These are phyloP conservation scores for Agaricus subrufescens DNA, from an alignment of 768 basidiomycete species.

Conservation along the genomic window DNA sequence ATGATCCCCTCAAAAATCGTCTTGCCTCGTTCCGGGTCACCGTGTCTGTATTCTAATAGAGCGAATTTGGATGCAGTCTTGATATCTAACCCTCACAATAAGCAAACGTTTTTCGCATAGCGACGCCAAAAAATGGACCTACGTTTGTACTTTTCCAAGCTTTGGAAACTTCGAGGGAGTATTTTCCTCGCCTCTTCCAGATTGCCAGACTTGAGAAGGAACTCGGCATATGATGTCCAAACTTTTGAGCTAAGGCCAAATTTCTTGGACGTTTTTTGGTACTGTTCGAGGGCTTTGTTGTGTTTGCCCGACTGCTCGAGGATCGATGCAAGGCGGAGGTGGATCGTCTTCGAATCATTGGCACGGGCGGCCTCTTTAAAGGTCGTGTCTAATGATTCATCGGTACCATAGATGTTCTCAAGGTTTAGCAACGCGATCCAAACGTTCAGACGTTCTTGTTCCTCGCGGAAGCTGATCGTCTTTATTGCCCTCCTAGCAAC, in stretches of 20 bases:
- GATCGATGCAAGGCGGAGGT: conserved; percentile 81
- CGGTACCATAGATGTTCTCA: conserved; percentile 89
- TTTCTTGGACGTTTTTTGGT: conserved; percentile 86
- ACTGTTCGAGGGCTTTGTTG: conserved; percentile 93
- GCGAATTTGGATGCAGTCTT: conserved; percentile 96
- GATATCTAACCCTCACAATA: conserved; percentile 52
- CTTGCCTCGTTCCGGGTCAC: conserved; percentile 91
- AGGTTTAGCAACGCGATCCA: conserved; percentile 97
- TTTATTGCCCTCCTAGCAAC: conserved; percentile 79
- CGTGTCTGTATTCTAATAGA: conserved; percentile 90
- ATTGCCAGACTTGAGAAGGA: conserved; percentile 69
- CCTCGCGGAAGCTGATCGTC: conserved; percentile 93
- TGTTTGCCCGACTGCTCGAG: conserved; percentile 79
- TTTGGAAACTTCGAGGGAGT: conserved; percentile 83
- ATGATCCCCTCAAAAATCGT: conserved; percentile 96
- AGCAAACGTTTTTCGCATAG: background rate
- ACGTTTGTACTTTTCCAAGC: conserved; percentile 94
- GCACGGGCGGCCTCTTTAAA: conserved; percentile 89
- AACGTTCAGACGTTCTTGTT: conserved; percentile 92
- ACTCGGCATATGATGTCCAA: conserved; percentile 87
- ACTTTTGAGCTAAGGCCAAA: conserved; percentile 91
- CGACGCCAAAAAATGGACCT: conserved; percentile 20
- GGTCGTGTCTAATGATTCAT: conserved; percentile 67
- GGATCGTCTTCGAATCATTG: conserved; percentile 90
- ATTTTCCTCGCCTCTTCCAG: conserved; percentile 81